Base-by-base conservation (phyloP, 2,329 filamentous ascomycete genomes). In the Fusarium sp. region DNA sequence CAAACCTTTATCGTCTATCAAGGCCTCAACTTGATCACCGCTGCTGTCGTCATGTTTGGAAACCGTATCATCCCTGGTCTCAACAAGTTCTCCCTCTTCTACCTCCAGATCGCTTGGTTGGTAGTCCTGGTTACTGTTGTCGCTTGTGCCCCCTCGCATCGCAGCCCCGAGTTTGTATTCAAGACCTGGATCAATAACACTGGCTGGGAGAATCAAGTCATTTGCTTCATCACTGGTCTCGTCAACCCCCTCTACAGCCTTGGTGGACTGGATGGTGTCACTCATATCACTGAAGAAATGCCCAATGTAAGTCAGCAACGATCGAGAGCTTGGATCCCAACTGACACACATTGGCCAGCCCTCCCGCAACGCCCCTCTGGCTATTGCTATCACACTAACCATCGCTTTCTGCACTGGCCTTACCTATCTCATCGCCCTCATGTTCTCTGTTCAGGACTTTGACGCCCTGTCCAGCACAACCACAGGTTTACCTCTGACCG, bases 131-230 rank as follows among this genome's bases (percentile, higher is more conserved):
- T 62, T 1, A 62, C 57, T 1, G 59, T 62, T 0, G 40, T 62
- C 1, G 56, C 59, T 0, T 62, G 57, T 10, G 59, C 59, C 2
- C 59, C 59, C 0, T 45, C 59, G 6, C 59, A 62, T 0, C 59
- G 59, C 0, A 28, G 36, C 22, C 17, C 39, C 0, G 57, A 54
- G 2, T 62, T 62, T 0, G 59, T 62, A 0, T 62, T 62, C n/a
- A 62, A n/a, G n/a, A 62, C 59, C 13, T 62, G 59, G 59, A 62
- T 62, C 10, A 62, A 62, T 3, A 62, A 28, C 1, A 62, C 59
- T 11, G 59, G 59, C 0, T 62, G 59, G 59, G 22, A 46, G 0
- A 62, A 62, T 2, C 26, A 61, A 2, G 40, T 26, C 1, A 62
- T 62, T 5, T 62, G 56, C 17, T 62, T 62, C 0, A 62, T 62